Conservation (phyloP, 805 yeast species). For the Yarrowia bubula region DNA sequence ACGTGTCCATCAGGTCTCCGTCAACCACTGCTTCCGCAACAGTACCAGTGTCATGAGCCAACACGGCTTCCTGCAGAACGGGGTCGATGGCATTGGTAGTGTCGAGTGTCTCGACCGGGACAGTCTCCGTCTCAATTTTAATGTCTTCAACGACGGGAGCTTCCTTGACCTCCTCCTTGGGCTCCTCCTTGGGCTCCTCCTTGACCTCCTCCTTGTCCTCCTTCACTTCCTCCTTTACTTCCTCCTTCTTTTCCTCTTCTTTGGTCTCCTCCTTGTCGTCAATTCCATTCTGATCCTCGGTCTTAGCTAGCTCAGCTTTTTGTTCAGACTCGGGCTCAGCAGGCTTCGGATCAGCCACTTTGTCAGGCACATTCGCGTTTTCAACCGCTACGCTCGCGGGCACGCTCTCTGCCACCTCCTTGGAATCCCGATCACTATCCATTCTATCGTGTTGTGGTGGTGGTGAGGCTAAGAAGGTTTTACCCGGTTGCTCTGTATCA, state of each 20-base stretch:
- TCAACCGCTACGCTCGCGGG: neutral
- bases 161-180: neutral
- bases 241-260: neutral
- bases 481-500: constrained; percentile 22
- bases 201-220: neutral
- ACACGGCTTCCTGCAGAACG: neutral
- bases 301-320: neutral
- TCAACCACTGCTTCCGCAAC: too few species aligned
- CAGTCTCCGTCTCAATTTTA: neutral
- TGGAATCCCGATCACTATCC: constrained; percentile 15
- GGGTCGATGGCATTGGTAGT: neutral
- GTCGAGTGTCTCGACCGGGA: neutral
- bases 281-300: neutral
- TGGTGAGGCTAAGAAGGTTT: constrained; percentile 27
- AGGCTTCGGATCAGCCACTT: too few species aligned
- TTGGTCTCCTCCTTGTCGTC: neutral
- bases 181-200: neutral
- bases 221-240: neutral
- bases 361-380: neutral
- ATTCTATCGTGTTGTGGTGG: constrained; percentile 26
- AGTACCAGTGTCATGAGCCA: neutral
- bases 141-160: neutral
- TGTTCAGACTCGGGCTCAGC: neutral
- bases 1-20: constrained; percentile 14
- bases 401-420: neutral